Evolutionary conservation across 2,329 filamentous ascomycete genomes (phyloP), one percentile per base, ranked within the genome.

Genomic region (Fusarium hainanense): DNA sequence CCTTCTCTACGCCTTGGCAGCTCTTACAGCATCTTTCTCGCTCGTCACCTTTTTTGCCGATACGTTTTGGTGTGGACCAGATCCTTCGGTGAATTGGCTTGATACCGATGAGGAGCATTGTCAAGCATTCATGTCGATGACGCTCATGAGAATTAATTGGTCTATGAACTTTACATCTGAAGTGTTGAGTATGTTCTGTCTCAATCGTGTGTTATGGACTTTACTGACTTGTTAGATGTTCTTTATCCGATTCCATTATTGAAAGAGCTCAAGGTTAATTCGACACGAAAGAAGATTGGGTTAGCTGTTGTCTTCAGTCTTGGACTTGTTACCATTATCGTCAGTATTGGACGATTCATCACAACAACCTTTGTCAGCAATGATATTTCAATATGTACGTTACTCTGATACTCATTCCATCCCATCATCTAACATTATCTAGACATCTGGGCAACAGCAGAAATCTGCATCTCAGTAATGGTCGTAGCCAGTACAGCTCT

Each of bases 391-490:
- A 61, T 61, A 21, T 61, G 58, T 52, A 11, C 4, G 28, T 42
- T 2, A 5, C 4, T 37, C 34, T 10, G 10, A 37, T 7, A 37
- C 6, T 9, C 6, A 20, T 9, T 9, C 13, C 3, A 3, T 4
- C 3, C 2, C 2, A 12, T 4, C 3, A 0, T 42, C 58, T 61
- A 18, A 61, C n/a, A 16, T 1, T 1, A 1, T 27, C 12, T 13
- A 61, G 58, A 60, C 13, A 60, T 61, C 6, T 61, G 58, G 58
- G 58, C 58, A 21, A 61, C 58, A 11, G 58, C 58, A 1, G 55
- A 61, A 14, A 61, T 61, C 6, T 61, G 58, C 1, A 61, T 61
- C 23, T 61, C 58, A 7, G 55, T 61, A 21, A 52, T 61, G 25
- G 58, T 61, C 9, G 58, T 61, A 9, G 55, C 58, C 13, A 47